Base-by-base conservation (phyloP, 2,329 filamentous ascomycete species). In the Scedosporium apiospermum region DNA sequence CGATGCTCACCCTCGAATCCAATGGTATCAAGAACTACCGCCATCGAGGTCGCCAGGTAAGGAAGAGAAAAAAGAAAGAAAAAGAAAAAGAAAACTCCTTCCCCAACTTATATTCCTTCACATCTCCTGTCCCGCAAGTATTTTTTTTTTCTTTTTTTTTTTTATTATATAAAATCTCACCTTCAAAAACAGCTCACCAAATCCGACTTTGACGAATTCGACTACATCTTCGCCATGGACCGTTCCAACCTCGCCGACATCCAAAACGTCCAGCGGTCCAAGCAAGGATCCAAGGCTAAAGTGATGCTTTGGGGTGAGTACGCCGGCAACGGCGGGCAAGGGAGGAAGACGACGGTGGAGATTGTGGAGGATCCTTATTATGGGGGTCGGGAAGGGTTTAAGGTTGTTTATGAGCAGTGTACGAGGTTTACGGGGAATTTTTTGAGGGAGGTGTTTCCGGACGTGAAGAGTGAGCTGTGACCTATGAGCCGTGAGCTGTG, bases 171-270 rank as follows among this genome's bases (percentile, higher is more conserved):
- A 38, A 6, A 51, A 21, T 3, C 23, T 12, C 53, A 57, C 53
- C 16, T 57, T 4, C 27, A 21, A n/a, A 49, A n/a, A 49, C 63
- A 85, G 82, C 73, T 87, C 59, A 76, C 77, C 4, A 75, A 80
- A 1, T 81, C 82, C 60, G 95, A 99, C 75, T 96, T 98, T 69
- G 78, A 86, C 63, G 81, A 82, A 16, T 98, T 97, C 71, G 91
- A 98, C 75, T 98, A 96, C 76, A 87, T 99, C 64, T 87, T 99
- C 63, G 93, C 90, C 65, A 99, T 99, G 95, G 95, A 99, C 72
- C 80, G 84, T 58, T 84, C 86, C 57, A 98, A 98, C 72, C 78
- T 96, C 55, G 79, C 81, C 7, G 84, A 96, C 70, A 76, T 96
- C 63, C 73, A 86, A 69, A 79, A 85, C 41, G 75, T 88, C 70